Evolutionary conservation across 2,329 filamentous ascomycete genomes (phyloP).

Genomic region (Fusarium dimerum): DNA sequence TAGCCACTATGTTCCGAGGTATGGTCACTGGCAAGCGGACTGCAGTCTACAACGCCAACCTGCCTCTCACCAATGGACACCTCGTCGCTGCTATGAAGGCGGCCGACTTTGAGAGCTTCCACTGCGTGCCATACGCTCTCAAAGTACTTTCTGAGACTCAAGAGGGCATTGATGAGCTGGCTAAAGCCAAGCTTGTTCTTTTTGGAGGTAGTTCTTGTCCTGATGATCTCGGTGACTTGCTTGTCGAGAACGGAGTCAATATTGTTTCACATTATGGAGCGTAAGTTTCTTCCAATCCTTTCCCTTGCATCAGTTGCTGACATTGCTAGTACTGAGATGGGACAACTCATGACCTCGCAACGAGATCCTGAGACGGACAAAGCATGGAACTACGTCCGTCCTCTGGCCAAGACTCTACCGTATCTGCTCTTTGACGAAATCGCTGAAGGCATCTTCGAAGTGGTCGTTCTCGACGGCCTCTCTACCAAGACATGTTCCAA

Average conservation of each 20-base stretch:
- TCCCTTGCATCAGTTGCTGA: background rate
- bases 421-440: slow-evolving; percentile 10
- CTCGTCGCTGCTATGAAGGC: slow-evolving; percentile 44
- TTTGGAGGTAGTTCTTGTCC: slow-evolving; percentile 59
- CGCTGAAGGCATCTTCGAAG: slow-evolving; percentile 36
- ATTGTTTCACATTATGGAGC: slow-evolving; percentile 58
- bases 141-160: slow-evolving; percentile 61
- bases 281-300: slow-evolving; percentile 33
- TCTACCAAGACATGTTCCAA: slow-evolving; percentile 34
- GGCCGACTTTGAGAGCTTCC: slow-evolving; percentile 49
- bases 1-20: slow-evolving; percentile 55
- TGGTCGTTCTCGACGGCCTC: slow-evolving; percentile 38
- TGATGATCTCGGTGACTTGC: slow-evolving; percentile 55
- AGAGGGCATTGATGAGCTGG: slow-evolving; percentile 51
- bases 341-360: slow-evolving; percentile 29
- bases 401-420: slow-evolving; percentile 25
- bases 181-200: slow-evolving; percentile 51
- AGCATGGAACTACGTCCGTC: slow-evolving; percentile 32
- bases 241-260: slow-evolving; percentile 54
- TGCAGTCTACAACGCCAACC: slow-evolving; percentile 53
- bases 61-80: slow-evolving; percentile 53
- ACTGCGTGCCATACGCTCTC: slow-evolving; percentile 63
- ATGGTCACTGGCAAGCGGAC: slow-evolving; percentile 51
- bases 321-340: slow-evolving; percentile 22
- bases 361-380: slow-evolving; percentile 20